A percentile compares a stretch with the other conserved stretches of the same genome.
These are phyloP conservation scores for Uronychia binucleata DNA, from an alignment of 73 alveolate species.

Conservation along the genomic window DNA sequence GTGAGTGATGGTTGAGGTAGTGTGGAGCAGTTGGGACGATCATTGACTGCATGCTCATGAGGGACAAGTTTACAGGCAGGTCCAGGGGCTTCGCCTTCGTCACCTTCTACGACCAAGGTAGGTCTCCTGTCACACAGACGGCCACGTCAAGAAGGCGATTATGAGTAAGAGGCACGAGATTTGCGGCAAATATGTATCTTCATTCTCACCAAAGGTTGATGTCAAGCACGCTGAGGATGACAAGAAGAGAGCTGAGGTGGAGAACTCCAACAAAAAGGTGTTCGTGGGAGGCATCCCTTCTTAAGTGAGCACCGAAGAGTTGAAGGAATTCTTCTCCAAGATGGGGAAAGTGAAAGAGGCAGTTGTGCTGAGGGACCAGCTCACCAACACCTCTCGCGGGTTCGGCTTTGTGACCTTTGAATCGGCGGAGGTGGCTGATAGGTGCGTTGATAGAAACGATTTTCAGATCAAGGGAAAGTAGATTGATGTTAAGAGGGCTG, in stretches of 20 bases:
- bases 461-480: constrained; percentile 64
- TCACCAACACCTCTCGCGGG: constrained; percentile 75
- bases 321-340: constrained; percentile 66
- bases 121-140: not conserved
- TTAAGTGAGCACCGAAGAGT: constrained; percentile 73
- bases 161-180: not conserved
- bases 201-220: constrained; percentile 19
- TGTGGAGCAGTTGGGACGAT: too few species aligned
- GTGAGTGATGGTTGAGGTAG: too few species aligned
- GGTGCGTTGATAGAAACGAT: constrained; percentile 49
- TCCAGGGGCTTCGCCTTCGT: not conserved
- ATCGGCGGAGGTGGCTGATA: constrained; percentile 68
- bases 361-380: constrained; percentile 69
- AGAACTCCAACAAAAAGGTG: constrained; percentile 51
- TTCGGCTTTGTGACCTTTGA: constrained; percentile 90
- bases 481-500: constrained; percentile 78
- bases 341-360: constrained; percentile 84
- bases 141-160: not conserved
- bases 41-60: not conserved
- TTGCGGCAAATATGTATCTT: not conserved
- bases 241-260: constrained; percentile 31
- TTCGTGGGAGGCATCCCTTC: constrained; percentile 87
- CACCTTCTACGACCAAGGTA: not conserved
- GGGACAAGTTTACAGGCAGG: not conserved
- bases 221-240: constrained; percentile 61